Base-by-base conservation (phyloP, 2,329 filamentous ascomycete species). In the Ophiognomonia clavigignenti-juglandacearum region DNA sequence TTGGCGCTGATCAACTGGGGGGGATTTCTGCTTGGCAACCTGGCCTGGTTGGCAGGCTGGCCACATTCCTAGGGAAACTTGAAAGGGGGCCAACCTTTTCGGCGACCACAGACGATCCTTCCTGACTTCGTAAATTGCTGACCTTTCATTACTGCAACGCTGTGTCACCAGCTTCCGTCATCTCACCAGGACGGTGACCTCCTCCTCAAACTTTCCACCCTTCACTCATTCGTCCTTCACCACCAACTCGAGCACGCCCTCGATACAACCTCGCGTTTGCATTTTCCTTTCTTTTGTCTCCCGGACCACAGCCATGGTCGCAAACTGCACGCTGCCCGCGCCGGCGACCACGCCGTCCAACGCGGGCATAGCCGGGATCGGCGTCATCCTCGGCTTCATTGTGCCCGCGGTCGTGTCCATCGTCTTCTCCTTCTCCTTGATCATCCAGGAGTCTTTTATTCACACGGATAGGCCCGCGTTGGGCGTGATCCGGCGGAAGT, bases 401-500 rank as follows among this genome's bases (percentile, higher is more conserved):
- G 35, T 53, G 32, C 47, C 51, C 20, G 51, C 51, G 22, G 32
- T 36, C 6, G 18, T 47, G 6, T 50, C 50, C 24, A 39, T 52
- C 13, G 37, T 42, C 2, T 39, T 51, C 3, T 51, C 51, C 13
- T 31, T 52, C n/a, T 50, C 45, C 13, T 43, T 53, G 4, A 47
- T 53, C 24, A 23, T 52, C 10, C 38, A 53, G 20, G 46, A 52
- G 35, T 52, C 50, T 6, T 52, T 52, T 26, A 7, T 52, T 24
- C 39, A 43, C 20, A n/a, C 18, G 8, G 8, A 49, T 10, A 49
- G 16, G 18, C 50, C 46, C 6, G 42, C 42, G 6, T n/a, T 49
- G 23, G 46, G 50, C 42, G 20, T 46, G 13, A 43, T 52, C 18
- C 69, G 73, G 18, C 79, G 82, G 43, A 85, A 84, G 60, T 70